phyloP scores from a whole-genome alignment of 805 yeast species.

The Metschnikowia shivogae region DNA sequence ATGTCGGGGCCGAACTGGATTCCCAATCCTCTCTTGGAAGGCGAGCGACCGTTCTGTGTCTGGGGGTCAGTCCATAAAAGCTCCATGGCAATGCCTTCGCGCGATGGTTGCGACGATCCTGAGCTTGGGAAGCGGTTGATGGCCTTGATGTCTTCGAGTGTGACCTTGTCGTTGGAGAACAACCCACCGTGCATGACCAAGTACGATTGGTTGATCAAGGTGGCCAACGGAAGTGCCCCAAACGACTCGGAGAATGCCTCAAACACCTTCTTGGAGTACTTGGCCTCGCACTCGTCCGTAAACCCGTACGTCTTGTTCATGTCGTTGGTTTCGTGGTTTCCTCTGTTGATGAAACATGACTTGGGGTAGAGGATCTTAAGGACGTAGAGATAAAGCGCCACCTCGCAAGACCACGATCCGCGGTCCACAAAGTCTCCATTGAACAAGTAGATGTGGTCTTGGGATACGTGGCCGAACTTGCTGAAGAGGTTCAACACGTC shows the following conservation, averaged over 20 bases:
- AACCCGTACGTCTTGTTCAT: slow-evolving; percentile 98
- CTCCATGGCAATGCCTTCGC: slow-evolving; percentile 93
- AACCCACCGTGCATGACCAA: slow-evolving; percentile 95
- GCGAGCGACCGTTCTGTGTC: slow-evolving; percentile 66
- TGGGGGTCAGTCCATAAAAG: slow-evolving; percentile 98
- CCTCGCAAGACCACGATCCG: slow-evolving; percentile 98
- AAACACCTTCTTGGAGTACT: slow-evolving; percentile 77
- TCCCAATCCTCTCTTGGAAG: slow-evolving; percentile 93
- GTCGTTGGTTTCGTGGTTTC: slow-evolving; percentile 94
- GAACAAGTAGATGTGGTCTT: slow-evolving; percentile 72
- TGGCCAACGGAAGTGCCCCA: slow-evolving; percentile 79
- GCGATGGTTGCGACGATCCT: slow-evolving; percentile 72
- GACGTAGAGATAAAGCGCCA: slow-evolving; percentile 73
- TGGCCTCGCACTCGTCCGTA: slow-evolving; percentile 90
- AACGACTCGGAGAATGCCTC: slow-evolving; percentile 83
- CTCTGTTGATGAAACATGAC: slow-evolving; percentile 75
- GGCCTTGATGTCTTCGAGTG: slow-evolving; percentile 67
- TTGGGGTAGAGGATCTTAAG: slow-evolving; percentile 74
- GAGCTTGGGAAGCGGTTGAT: slow-evolving; percentile 58
- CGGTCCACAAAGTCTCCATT: slow-evolving; percentile 98
- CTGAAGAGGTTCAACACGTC: slow-evolving; percentile 81
- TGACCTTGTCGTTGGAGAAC: slow-evolving; percentile 70
- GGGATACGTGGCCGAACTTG: slow-evolving; percentile 65
- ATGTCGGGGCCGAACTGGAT: slow-evolving; percentile 96
- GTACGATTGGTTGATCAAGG: slow-evolving; percentile 72